Percentiles rank a stretch among this genome's conserved stretches.
phyloP scores from a whole-genome alignment of 2,329 filamentous ascomycete genomes.

The Xylaria multiplex region DNA sequence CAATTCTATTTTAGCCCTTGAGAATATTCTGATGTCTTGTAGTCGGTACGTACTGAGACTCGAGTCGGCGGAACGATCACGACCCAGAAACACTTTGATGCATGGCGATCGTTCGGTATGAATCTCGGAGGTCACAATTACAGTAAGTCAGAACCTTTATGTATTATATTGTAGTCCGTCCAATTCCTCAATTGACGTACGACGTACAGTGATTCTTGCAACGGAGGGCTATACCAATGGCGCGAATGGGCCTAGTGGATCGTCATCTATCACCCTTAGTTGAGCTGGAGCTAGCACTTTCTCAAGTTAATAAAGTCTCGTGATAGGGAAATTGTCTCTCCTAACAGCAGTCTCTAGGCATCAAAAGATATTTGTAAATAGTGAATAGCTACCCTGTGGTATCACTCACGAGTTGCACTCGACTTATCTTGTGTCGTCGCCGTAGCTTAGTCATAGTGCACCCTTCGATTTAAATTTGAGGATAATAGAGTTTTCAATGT shows the following conservation, averaged over 20 bases:
- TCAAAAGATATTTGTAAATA: neutral
- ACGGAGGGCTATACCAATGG: slow-evolving; percentile 45
- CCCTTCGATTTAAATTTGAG: too few species aligned
- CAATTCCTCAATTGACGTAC: neutral
- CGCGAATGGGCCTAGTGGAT: slow-evolving; percentile 40
- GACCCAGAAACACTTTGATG: slow-evolving; percentile 62
- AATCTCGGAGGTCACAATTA: slow-evolving; percentile 63
- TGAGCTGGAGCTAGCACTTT: slow-evolving; percentile 15
- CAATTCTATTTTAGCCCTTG: neutral
- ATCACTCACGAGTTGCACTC: neutral
- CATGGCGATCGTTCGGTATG: slow-evolving; percentile 61
- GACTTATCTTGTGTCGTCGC: neutral
- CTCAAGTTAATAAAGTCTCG: neutral
- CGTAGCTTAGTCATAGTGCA: neutral
- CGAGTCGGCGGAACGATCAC: slow-evolving; percentile 64
- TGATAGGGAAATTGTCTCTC: neutral
- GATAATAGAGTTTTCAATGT: too few species aligned
- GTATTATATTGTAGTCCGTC: neutral
- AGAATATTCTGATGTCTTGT: neutral
- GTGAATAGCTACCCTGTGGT: neutral
- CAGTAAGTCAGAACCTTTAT: slow-evolving; percentile 40
- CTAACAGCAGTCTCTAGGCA: neutral
- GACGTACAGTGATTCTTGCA: slow-evolving; percentile 42
- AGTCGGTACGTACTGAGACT: slow-evolving; percentile 58
- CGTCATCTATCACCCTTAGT: slow-evolving; percentile 39